Conservation (phyloP, 192 early-diverging fungal genomes). For the Rhizoclosmatium sp. region DNA sequence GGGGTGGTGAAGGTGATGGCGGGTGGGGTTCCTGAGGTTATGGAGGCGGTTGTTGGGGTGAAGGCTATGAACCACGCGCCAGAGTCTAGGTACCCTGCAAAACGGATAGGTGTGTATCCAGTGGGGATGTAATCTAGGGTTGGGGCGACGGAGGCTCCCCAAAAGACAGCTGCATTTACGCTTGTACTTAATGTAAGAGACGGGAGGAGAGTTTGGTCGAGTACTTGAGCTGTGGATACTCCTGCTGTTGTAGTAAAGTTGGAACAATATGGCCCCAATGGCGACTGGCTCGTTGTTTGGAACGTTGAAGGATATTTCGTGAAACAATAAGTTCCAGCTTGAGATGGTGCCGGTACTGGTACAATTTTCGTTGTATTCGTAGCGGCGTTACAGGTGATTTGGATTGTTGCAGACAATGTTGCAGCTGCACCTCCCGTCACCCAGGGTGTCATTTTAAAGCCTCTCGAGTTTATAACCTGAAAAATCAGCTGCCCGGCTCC, state of each 20-base stretch:
- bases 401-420: slow-evolving; percentile 28
- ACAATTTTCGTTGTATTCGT: slow-evolving; percentile 1
- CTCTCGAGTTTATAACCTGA: not conserved
- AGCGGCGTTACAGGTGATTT: slow-evolving; percentile 4
- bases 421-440: not conserved
- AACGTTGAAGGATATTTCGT: slow-evolving; percentile 26
- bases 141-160: slow-evolving; percentile 28
- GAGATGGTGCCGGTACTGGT: slow-evolving; percentile 2
- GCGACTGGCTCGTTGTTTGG: not conserved
- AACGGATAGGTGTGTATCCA: slow-evolving; percentile 11
- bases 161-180: slow-evolving; percentile 21
- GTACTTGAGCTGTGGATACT: not conserved
- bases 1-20: slow-evolving; percentile 27
- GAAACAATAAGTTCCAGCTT: slow-evolving; percentile 1
- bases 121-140: slow-evolving; percentile 26
- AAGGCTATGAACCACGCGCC: slow-evolving; percentile 30
- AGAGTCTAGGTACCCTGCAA: slow-evolving; percentile 41
- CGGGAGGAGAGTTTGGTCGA: not conserved
- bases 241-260: slow-evolving; percentile 23
- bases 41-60: slow-evolving; percentile 14
- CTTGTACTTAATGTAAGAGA: slow-evolving; percentile 5
- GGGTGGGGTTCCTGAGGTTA: not conserved
- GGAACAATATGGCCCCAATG: slow-evolving; percentile 33
- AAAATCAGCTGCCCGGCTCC: slow-evolving; percentile 20
- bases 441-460: slow-evolving; percentile 19